Evolutionary conservation across 2,329 filamentous ascomycete genomes (phyloP), one percentile per base, ranked within the genome.

Genomic region (Bisporella sp.): DNA sequence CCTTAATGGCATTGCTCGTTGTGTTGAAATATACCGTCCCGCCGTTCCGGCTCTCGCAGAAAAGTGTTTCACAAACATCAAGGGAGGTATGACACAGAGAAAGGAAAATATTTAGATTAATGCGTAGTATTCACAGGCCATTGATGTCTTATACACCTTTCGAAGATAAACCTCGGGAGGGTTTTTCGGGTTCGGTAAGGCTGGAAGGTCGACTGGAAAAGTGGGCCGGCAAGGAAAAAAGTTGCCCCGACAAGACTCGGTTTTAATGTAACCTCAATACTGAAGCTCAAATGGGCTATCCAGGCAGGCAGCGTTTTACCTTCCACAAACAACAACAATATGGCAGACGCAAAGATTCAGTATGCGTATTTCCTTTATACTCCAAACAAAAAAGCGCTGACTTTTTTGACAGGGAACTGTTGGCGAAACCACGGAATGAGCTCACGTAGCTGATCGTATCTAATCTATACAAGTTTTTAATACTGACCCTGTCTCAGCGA

Each of bases 361-460:
- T 88, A 71, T 50, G 58, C 21, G 21, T 21, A 21, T 21, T 21
- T 21, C 21, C 21, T 51, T 13, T 5, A 31, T 41, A 52, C 45
- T 50, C 31, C n/a, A 35, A 9, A 21, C 21, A 6, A 11, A 13
- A n/a, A 30, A 42, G 12, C 9, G 44, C 62, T 64, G 60, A 64
- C 42, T 32, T 2, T 21, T 40, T 12, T 53, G 21, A 53, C 68
- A 95, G 89, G 72, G 90, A 96, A 71, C 82, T 96, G 64, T 82
- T 95, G 59, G 84, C 81, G 69, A 96, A 96, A 79, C 84, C 89
- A 59, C 88, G 89, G 71, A 82, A 78, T 65, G 91, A 96, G 68
- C 85, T 96, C 72, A 96, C 90, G 89, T 95, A 82, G 85, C 78
- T 50, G 54, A 43, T 41, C 21, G 13, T 31, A 42, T 52, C 52